Evolutionary conservation across 768 basidiomycete species (phyloP), one percentile per base, ranked within the genome.

Genomic region (Kwoniella dendrophila): DNA sequence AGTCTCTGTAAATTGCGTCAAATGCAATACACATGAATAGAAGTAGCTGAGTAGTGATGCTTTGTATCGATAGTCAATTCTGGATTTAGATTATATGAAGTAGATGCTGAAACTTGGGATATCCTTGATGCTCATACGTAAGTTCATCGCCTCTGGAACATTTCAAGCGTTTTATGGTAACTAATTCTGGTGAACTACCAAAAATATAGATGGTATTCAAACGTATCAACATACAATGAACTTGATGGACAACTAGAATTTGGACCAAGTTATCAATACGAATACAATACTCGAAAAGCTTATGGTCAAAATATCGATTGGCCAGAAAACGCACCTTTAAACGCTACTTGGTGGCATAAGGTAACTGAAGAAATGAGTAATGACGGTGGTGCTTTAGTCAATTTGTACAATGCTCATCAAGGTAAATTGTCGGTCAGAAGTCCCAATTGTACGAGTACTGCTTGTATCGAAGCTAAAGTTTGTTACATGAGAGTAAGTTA

Each of bases 281-380:
- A 90, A 77, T 90, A 90, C 72, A 86, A 81, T 69, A 86, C 88
- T 26, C 86, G 89, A 43, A 81, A 85, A 56, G 81, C 86, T 0
- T 90, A 89, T 62, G 89, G 88, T 32, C 72, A 70, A 36, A 84
- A 78, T 55, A 83, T 87, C 52, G 76, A 82, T 1, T 90, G 89
- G 89, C 73, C 79, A 2, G 81, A 82, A 56, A 88, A 88, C 71
- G 69, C 69, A 22, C 89, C 89, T 0, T 77, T 90, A 64, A 90
- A 90, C 63, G 87, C 87, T 6, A 90, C 89, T 10, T 90, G 87
- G 86, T 90, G 89, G 89, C 89, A 90, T 68, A 83, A 77, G 47
- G 87, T 90, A 41, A 90, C 89, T 10, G 69, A 70, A 40, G 53
- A 66, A 45, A 66, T 74, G 55, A 57, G 83, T 69, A 74, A 78